Conservation (phyloP, 2,329 filamentous ascomycete species). For the Juglanconis oblonga region DNA sequence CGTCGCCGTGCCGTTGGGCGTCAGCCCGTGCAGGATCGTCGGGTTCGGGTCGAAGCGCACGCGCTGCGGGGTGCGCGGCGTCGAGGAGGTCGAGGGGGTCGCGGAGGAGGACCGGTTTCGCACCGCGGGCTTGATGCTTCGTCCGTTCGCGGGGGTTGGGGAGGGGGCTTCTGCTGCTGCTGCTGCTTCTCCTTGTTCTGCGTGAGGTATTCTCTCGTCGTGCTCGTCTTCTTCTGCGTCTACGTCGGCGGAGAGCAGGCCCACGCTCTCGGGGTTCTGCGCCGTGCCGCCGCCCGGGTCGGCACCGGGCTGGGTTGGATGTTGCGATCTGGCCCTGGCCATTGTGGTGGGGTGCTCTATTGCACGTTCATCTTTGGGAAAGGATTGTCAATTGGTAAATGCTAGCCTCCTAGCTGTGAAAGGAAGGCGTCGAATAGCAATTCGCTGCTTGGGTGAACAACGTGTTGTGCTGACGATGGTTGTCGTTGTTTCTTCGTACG, state of each 20-base stretch:
- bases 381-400: neutral
- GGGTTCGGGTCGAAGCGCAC: slow-evolving; percentile 69
- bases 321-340: slow-evolving; percentile 28
- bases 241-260: slow-evolving; percentile 24
- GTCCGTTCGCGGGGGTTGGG: slow-evolving; percentile 4
- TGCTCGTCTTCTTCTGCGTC: slow-evolving; percentile 15
- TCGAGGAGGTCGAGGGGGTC: slow-evolving; percentile 24
- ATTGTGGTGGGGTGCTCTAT: slow-evolving; percentile 19
- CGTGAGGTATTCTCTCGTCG: neutral
- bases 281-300: slow-evolving; percentile 2
- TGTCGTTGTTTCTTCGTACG: neutral
- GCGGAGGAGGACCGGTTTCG: neutral
- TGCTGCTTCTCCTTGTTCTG: slow-evolving; percentile 6
- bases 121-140: slow-evolving; percentile 21
- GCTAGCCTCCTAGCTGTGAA: too few relatives aligned
- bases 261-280: slow-evolving; percentile 22
- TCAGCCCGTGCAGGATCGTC: slow-evolving; percentile 31
- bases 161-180: slow-evolving; percentile 6
- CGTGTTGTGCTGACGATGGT: neutral
- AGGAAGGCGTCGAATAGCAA: too few relatives aligned
- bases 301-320: slow-evolving; percentile 8
- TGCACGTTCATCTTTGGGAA: slow-evolving; percentile 26
- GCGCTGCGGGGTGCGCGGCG: slow-evolving; percentile 65
- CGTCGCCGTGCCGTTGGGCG: slow-evolving; percentile 18
- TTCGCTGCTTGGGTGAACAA: too few relatives aligned